Percentiles rank a stretch among this genome's conserved stretches.
These are phyloP conservation scores for Solanum raphanifolium DNA, from an alignment of 257 asterid species.

Conservation along the genomic window DNA sequence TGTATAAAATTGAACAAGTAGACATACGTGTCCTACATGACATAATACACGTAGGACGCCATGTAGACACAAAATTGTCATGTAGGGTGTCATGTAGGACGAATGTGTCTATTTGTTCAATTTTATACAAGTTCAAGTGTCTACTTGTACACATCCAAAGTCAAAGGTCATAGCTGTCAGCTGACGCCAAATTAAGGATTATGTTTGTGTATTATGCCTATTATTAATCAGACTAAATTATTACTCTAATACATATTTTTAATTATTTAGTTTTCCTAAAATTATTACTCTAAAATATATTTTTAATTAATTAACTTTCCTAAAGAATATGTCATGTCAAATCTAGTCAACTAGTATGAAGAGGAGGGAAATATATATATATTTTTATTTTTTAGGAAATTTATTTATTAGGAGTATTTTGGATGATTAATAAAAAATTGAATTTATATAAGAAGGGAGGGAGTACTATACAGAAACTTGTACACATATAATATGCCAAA, in stretches of 20 bases:
- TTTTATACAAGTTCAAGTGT: too few species aligned
- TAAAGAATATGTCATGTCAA: not conserved
- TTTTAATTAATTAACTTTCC: too few species aligned
- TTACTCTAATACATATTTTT: not conserved
- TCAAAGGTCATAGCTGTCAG: too few species aligned
- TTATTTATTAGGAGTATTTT: too few species aligned
- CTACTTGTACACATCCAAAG: not conserved
- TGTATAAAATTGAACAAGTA: too few species aligned
- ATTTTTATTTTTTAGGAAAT: too few species aligned
- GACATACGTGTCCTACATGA: not conserved
- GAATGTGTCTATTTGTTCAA: not conserved
- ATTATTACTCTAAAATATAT: not conserved
- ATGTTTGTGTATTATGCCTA: too few species aligned
- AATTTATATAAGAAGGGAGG: not conserved
- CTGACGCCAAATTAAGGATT: accelerated
- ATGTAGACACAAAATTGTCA: too few species aligned
- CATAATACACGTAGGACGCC: not conserved
- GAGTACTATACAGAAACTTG: not conserved
- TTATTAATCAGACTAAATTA: too few species aligned
- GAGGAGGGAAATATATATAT: not conserved
- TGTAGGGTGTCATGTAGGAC: not conserved
- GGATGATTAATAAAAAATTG: not conserved
- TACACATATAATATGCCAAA: not conserved
- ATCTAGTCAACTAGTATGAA: not conserved
- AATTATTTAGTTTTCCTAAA: too few species aligned